Base-by-base conservation (phyloP, 495 filamentous ascomycete species). In the Bombardia bombarda region DNA sequence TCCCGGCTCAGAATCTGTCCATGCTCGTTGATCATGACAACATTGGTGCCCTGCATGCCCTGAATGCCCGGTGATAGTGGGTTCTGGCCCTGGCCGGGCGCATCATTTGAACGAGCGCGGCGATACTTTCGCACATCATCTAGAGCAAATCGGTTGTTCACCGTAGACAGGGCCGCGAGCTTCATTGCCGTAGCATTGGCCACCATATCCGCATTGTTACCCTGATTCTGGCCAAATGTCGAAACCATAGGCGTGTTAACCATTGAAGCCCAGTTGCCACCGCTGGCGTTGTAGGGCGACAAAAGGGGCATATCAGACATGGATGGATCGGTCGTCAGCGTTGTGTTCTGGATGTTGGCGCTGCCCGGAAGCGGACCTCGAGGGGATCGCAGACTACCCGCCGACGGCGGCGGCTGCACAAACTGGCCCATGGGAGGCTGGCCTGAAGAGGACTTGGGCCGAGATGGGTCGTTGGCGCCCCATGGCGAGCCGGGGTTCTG, bases 131-230 rank as follows among this genome's bases (percentile, higher is more conserved):
- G 86, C 38, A 87, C 89, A 63, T 96, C 90, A 49, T 98, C 92
- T 46, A 98, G 73, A 26, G 94, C 90, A 56, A 98, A 95, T 16
- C 92, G 86, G 63, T 97, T 97, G 67, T 96, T 97, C 42, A 98
- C 92, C 4, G 92, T 98, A 9, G 90, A 96, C 28, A 98, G 69
- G 16, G 92, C 92, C 41, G 92, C 92, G 32, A 98, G 77, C 64
- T 97, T 98, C 92, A 98, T 98, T 13, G 92, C 92, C 8, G 92
- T 97, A 7, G 92, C 93, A 60, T 97, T 97, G 33, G 92, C 92
- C 42, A 98, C 86, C 90, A 98, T 96, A 53, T 98, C 93, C 13
- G 90, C 92, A 38, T 74, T 80, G 26, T 68, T 72, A 24, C 62
- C 65, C 46, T 69, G 68, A 43, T 67, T 70, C 46, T 66, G 47